phyloP scores from a whole-genome alignment of 768 basidiomycete genomes.

The Dentipellis sp. region DNA sequence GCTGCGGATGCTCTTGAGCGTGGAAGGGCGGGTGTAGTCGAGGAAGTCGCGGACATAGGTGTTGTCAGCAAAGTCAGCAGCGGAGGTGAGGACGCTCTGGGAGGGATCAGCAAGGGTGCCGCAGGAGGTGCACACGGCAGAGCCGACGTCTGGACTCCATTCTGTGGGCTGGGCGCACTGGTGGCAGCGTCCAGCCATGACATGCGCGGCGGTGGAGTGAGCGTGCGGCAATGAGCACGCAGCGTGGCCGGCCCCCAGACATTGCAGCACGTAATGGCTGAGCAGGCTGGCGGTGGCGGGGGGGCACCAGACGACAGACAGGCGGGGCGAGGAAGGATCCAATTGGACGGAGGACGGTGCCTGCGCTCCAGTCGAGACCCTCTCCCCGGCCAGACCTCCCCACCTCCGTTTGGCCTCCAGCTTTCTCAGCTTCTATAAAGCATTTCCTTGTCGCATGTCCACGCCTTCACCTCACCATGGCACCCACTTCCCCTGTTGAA shows the following conservation, averaged over 20 bases:
- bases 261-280: not conserved
- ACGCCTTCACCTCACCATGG: conserved; percentile 34
- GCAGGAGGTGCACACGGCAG: conserved; percentile 54
- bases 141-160: conserved; percentile 11
- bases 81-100: conserved; percentile 49
- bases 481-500: conserved; percentile 22
- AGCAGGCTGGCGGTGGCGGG: not conserved
- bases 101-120: conserved; percentile 60
- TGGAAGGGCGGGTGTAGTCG: conserved; percentile 17
- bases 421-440: not conserved
- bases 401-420: conserved; percentile 1
- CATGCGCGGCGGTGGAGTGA: not conserved
- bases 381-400: not conserved
- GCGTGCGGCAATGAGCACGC: not conserved
- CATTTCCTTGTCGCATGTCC: not conserved
- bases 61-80: conserved; percentile 26
- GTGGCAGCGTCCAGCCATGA: conserved; percentile 6
- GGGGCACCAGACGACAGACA: not conserved
- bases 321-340: no score
- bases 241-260: not conserved
- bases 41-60: conserved; percentile 23
- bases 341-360: no score
- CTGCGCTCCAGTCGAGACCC: not conserved
- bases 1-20: conserved; percentile 41
- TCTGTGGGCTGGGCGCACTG: conserved; percentile 12